phyloP scores from a whole-genome alignment of 805 yeast genomes.

The Suhomyces prunicola region DNA sequence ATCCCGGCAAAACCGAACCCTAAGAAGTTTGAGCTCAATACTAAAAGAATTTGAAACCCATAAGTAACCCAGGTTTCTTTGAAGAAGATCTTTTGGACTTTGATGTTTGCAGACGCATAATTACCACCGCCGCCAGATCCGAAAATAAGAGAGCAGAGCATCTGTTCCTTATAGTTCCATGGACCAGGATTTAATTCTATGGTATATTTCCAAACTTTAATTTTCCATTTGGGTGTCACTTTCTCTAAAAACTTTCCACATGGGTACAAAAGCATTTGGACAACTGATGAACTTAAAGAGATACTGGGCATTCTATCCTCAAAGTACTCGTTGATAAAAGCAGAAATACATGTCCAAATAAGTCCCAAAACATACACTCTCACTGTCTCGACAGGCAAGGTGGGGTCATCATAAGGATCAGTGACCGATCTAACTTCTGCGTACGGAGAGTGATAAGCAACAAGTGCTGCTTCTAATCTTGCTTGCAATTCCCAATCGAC shows the following conservation, averaged over 20 bases:
- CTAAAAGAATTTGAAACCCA: conserved; percentile 14
- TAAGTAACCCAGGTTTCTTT: conserved; percentile 13
- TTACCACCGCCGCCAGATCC: conserved; percentile 28
- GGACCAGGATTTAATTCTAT: conserved; percentile 29
- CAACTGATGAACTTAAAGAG: conserved; percentile 11
- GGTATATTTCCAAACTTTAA: conserved; percentile 19
- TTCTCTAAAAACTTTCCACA: conserved; percentile 11
- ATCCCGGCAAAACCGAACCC: conserved; percentile 17
- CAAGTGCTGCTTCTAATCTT: conserved; percentile 17
- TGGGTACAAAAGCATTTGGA: conserved; percentile 17
- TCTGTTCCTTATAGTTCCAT: conserved; percentile 12
- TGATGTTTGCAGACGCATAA: conserved; percentile 15
- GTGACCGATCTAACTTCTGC: conserved; percentile 33
- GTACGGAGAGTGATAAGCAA: conserved; percentile 27
- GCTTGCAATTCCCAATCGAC: conserved; percentile 17
- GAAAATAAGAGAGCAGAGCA: conserved; percentile 2
- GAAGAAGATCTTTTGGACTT: conserved; percentile 10
- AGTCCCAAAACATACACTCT: conserved; percentile 25
- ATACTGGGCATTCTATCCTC: conserved; percentile 15
- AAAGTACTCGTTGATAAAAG: conserved; percentile 16
- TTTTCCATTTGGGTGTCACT: conserved; percentile 12
- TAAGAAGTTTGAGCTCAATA: conserved; percentile 12
- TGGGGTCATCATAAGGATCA: conserved; percentile 21
- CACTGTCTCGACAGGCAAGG: conserved; percentile 33
- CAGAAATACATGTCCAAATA: conserved; percentile 14